Percentiles rank a stretch among this genome's conserved stretches.
These are phyloP conservation scores for Protea cynaroides DNA, from an alignment of 164 flowering plant genomes.

Conservation along the genomic window DNA sequence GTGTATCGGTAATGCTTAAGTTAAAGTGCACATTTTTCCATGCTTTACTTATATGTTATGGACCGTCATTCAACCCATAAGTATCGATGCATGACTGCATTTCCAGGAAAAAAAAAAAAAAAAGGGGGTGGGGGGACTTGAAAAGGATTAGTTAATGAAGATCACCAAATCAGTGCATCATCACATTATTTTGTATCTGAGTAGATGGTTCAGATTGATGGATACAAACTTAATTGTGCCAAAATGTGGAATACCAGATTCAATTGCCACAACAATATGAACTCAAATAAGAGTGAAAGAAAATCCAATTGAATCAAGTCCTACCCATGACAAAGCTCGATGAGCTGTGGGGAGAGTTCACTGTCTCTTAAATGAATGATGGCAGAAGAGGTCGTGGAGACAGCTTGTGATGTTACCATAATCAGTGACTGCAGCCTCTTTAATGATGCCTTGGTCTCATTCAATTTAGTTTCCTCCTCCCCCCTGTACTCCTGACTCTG, in stretches of 20 bases:
- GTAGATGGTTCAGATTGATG: neutral
- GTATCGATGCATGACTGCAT: neutral
- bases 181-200: neutral
- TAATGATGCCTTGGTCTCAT: conserved; percentile 89
- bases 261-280: neutral
- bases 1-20: too few species aligned
- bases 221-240: neutral
- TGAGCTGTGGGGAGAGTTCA: conserved; percentile 84
- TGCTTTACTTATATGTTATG: neutral
- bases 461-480: conserved; percentile 68
- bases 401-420: conserved; percentile 86
- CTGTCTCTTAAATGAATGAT: conserved; percentile 61
- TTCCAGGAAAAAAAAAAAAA: neutral
- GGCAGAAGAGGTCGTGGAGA: conserved; percentile 73
- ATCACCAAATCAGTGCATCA: neutral
- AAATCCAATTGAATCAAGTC: conserved; percentile 12
- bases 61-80: neutral
- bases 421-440: conserved; percentile 77
- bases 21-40: neutral
- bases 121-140: too few species aligned
- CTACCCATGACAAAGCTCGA: conserved; percentile 90
- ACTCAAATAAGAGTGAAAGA: neutral
- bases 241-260: neutral
- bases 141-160: neutral
- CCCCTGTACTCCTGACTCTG: conserved; percentile 88